phyloP scores from a whole-genome alignment of 2,329 filamentous ascomycete genomes.

The Hymenoscyphus occultus region DNA sequence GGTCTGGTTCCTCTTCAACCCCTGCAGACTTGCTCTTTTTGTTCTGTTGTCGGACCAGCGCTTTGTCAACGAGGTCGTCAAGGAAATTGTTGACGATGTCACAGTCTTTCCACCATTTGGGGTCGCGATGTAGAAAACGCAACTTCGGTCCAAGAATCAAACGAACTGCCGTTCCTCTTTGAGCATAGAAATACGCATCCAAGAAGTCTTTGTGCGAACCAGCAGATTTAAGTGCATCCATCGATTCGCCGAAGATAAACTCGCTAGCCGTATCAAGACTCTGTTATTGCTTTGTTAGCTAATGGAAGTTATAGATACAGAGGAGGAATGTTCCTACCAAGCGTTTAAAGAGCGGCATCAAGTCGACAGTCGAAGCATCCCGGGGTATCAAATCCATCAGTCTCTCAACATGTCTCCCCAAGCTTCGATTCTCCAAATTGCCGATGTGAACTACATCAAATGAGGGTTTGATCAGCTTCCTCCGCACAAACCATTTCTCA shows the following conservation, averaged over 20 bases:
- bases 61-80: constrained; percentile 21
- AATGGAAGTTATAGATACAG: not conserved
- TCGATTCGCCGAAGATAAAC: constrained; percentile 7
- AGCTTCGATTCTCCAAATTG: constrained; percentile 1
- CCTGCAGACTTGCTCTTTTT: not conserved
- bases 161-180: not conserved
- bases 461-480: not conserved
- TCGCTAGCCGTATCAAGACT: constrained; percentile 4
- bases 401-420: not conserved
- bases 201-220: not conserved
- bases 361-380: constrained; percentile 1
- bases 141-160: not conserved
- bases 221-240: not conserved
- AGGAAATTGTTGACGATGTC: constrained; percentile 4
- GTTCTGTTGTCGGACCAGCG: not conserved
- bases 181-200: not conserved
- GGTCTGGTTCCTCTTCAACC: not conserved
- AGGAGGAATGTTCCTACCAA: not conserved
- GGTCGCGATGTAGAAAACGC: not conserved
- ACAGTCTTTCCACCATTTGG: not conserved
- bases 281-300: not conserved
- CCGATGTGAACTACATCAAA: not conserved
- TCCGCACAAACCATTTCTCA: not conserved
- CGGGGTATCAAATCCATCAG: not conserved
- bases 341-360: not conserved